Percentiles rank a stretch among this genome's conserved stretches.
Evolutionary conservation across 768 basidiomycete genomes (phyloP).

Genomic region (Tricholoma furcatifolium): DNA sequence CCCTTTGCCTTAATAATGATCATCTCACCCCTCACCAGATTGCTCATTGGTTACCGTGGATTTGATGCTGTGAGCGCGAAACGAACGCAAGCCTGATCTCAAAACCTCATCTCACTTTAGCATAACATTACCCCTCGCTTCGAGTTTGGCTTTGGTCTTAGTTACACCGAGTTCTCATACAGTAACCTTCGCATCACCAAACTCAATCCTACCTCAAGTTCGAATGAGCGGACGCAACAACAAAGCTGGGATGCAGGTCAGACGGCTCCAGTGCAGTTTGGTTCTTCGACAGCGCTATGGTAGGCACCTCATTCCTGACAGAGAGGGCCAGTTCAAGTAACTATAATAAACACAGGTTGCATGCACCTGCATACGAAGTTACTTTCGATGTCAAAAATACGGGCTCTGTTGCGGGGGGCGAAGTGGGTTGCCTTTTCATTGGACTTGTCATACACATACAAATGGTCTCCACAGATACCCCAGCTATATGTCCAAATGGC

Average conservation of each 20-base stretch:
- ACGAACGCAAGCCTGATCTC: background rate
- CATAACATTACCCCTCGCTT: conserved; percentile 75
- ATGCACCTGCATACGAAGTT: conserved; percentile 56
- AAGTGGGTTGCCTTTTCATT: conserved; percentile 33
- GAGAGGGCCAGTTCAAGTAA: conserved; percentile 3
- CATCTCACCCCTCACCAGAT: conserved; percentile 27
- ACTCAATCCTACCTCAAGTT: conserved; percentile 33
- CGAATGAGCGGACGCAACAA: conserved; percentile 36
- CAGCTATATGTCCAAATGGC: conserved; percentile 61
- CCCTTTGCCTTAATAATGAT: background rate
- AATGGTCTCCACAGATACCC: conserved; percentile 40
- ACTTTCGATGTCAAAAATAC: conserved; percentile 57
- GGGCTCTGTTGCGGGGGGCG: conserved; percentile 52
- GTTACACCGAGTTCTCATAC: conserved; percentile 82
- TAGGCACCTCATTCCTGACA: conserved; percentile 24
- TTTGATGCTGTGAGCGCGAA: conserved; percentile 59
- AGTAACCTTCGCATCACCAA: conserved; percentile 50
- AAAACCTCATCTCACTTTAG: conserved; percentile 27
- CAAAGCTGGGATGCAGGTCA: conserved; percentile 58
- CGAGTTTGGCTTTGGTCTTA: conserved; percentile 89
- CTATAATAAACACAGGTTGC: conserved; percentile 43
- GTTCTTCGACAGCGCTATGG: conserved; percentile 65
- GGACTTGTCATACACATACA: background rate
- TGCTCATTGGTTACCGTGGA: conserved; percentile 70
- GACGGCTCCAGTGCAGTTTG: conserved; percentile 51